phyloP scores from a whole-genome alignment of 1,284 basidiomycete genomes.

The Porogramme epimiltina region DNA sequence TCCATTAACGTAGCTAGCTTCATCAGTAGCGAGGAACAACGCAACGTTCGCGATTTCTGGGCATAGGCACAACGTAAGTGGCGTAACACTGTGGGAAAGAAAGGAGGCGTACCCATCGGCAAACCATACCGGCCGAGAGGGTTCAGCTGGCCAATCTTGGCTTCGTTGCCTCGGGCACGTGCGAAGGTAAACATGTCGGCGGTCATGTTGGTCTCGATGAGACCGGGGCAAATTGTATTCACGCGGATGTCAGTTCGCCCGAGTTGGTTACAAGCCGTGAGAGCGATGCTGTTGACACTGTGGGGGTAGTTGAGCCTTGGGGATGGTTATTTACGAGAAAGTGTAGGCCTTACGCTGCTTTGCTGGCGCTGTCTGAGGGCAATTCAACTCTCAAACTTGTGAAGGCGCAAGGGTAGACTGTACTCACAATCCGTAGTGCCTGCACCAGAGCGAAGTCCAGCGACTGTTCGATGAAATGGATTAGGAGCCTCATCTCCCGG shows the following conservation, averaged over 20 bases:
- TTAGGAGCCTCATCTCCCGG: neutral
- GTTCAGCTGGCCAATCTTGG: conserved; percentile 87
- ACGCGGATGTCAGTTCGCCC: conserved; percentile 83
- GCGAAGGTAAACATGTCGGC: conserved; percentile 74
- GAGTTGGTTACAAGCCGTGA: conserved; percentile 83
- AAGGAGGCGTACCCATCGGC: conserved; percentile 58
- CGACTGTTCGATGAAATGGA: conserved; percentile 50
- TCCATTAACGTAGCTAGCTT: conserved; percentile 92
- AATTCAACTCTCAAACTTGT: neutral
- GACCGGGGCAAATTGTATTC: conserved; percentile 89
- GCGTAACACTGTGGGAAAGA: neutral
- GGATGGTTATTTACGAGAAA: neutral
- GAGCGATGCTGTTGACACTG: conserved; percentile 85
- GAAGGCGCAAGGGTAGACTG: neutral
- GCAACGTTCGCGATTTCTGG: conserved; percentile 83
- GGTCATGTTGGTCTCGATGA: conserved; percentile 93
- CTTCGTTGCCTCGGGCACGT: conserved; percentile 67
- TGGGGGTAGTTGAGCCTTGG: neutral
- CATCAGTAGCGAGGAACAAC: conserved; percentile 90
- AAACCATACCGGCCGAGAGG: conserved; percentile 81
- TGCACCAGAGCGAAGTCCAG: conserved; percentile 84
- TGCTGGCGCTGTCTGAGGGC: conserved; percentile 80
- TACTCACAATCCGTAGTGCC: conserved; percentile 82
- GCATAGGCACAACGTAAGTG: neutral
- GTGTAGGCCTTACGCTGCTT: conserved; percentile 70